phyloP scores from a whole-genome alignment of 371 early-diverging fungal genomes.

The Apophysomyces trapeziformis region DNA sequence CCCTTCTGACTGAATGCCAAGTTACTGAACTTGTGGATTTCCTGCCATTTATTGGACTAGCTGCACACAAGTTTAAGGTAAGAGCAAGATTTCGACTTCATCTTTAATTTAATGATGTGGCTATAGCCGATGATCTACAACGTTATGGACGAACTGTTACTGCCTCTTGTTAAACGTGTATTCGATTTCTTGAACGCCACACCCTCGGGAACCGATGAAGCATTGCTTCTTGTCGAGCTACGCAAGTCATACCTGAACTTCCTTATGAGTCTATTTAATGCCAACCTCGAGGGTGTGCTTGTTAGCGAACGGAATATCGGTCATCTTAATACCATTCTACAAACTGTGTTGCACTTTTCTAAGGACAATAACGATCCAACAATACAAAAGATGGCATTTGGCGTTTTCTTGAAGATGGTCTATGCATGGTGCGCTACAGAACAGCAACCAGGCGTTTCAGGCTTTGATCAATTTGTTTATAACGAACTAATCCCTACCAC shows the following conservation, averaged over 20 bases:
- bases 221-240: constrained; percentile 73
- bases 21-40: constrained; percentile 86
- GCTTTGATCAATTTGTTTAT: constrained; percentile 82
- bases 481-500: constrained; percentile 76
- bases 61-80: constrained; percentile 90
- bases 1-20: constrained; percentile 76
- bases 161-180: constrained; percentile 82
- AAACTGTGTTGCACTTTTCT: constrained; percentile 79
- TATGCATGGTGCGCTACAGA: constrained; percentile 75
- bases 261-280: constrained; percentile 81
- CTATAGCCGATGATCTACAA: constrained; percentile 51
- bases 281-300: constrained; percentile 79
- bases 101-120: constrained; percentile 5
- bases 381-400: constrained; percentile 84
- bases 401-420: constrained; percentile 79
- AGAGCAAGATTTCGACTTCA: constrained; percentile 9
- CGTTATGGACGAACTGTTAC: constrained; percentile 77
- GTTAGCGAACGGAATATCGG: constrained; percentile 77
- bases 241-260: constrained; percentile 85
- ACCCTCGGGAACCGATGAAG: constrained; percentile 91
- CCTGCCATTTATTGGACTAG: constrained; percentile 82
- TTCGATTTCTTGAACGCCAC: constrained; percentile 83
- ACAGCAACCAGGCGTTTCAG: constrained; percentile 33
- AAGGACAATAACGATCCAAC: constrained; percentile 74
- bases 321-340: constrained; percentile 75